Conservation (phyloP, 2,329 filamentous ascomycete species). For the Fusarium sp. region DNA sequence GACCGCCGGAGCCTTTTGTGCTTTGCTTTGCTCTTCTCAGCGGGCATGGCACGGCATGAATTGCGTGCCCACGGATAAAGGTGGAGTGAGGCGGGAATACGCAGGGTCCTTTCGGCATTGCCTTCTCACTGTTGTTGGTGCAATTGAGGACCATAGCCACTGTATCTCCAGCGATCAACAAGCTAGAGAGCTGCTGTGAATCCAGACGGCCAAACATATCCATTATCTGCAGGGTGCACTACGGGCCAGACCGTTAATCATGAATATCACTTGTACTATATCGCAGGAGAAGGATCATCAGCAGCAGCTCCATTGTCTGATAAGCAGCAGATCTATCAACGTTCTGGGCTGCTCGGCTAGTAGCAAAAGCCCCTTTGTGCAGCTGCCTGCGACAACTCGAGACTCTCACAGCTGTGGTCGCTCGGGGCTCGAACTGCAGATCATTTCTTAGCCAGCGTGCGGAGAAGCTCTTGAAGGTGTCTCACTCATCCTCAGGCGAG, state of each 20-base stretch:
- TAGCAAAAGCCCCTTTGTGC: slow-evolving; percentile 15
- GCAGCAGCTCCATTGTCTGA: slow-evolving; percentile 16
- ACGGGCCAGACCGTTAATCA: slow-evolving; percentile 31
- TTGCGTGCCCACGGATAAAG: slow-evolving; percentile 29
- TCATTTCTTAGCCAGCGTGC: slow-evolving; percentile 31
- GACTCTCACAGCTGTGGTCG: slow-evolving; percentile 5
- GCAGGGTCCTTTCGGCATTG: slow-evolving; percentile 23
- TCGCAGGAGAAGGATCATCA: slow-evolving; percentile 15
- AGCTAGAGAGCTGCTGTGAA: slow-evolving; percentile 20
- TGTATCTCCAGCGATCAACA: slow-evolving; percentile 30
- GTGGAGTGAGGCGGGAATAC: slow-evolving; percentile 36
- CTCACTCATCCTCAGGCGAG: slow-evolving; percentile 25
- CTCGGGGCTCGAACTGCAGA: slow-evolving; percentile 26
- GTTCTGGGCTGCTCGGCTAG: slow-evolving; percentile 22
- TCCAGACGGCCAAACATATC: slow-evolving; percentile 19
- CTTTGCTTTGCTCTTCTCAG: not conserved
- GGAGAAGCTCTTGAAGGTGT: slow-evolving; percentile 36
- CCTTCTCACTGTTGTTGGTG: slow-evolving; percentile 14
- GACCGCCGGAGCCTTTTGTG: slow-evolving; percentile 27
- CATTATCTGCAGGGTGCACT: slow-evolving; percentile 1
- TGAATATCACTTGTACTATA: slow-evolving; percentile 9
- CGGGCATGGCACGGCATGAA: not conserved
- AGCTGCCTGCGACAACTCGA: slow-evolving; percentile 21
- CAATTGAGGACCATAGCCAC: slow-evolving; percentile 10
- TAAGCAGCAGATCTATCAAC: slow-evolving; percentile 25